Conservation (phyloP, 2,329 filamentous ascomycete species). For the Colletotrichum ledebouriae region DNA sequence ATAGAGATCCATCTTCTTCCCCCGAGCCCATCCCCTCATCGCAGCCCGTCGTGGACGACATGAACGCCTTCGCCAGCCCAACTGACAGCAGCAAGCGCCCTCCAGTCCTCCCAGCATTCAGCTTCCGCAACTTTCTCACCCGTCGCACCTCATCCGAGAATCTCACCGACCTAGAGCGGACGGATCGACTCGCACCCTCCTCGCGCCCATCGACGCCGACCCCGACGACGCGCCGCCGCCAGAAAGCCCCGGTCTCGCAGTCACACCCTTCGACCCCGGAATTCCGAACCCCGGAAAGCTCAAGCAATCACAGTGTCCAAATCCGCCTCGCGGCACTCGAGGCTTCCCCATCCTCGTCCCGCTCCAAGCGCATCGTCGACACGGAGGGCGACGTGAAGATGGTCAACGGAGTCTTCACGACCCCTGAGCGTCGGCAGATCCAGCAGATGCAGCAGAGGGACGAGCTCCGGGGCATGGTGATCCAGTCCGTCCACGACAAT, state of each 20-base stretch:
- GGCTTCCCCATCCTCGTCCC: background rate
- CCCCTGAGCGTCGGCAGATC: background rate
- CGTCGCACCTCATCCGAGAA: conserved; percentile 9
- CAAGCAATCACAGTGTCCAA: background rate
- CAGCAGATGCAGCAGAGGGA: background rate
- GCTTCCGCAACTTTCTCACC: background rate
- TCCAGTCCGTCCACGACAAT: background rate
- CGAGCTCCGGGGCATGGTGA: background rate
- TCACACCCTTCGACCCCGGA: background rate
- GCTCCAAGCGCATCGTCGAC: conserved; percentile 20
- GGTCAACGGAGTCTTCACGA: conserved; percentile 5
- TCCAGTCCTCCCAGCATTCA: conserved; percentile 12
- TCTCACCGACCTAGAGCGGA: conserved; percentile 6
- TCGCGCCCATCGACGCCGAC: background rate
- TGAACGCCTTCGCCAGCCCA: no score
- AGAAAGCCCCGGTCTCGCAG: no score
- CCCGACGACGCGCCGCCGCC: background rate
- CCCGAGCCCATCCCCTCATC: no score
- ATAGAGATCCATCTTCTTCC: background rate
- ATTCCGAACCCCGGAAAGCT: background rate
- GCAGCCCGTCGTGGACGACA: no score
- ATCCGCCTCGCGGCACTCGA: background rate
- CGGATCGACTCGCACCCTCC: background rate
- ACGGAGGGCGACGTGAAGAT: conserved; percentile 30
- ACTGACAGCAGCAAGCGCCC: background rate